Conservation (phyloP, 148 eudicot species). For the Selenicereus undatus region DNA sequence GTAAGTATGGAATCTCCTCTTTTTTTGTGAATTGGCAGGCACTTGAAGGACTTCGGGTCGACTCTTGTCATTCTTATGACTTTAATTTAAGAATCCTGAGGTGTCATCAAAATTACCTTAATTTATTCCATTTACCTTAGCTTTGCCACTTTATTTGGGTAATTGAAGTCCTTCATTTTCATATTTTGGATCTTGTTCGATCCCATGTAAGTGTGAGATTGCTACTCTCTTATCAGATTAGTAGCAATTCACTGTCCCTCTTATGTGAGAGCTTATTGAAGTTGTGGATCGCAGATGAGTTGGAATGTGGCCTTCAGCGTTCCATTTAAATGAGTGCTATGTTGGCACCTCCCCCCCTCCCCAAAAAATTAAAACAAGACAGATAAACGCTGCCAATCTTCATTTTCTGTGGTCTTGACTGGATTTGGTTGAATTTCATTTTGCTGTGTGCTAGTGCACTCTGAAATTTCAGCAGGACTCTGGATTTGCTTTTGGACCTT, state of each 20-base stretch:
- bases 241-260: neutral
- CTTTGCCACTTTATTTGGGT: neutral
- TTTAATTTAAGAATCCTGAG: neutral
- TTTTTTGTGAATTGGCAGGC: constrained; percentile 5
- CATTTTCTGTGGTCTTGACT: neutral
- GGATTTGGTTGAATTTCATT: neutral
- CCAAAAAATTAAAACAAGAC: too few relatives aligned
- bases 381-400: neutral
- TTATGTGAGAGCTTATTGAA: neutral
- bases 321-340: neutral
- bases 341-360: too few relatives aligned
- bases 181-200: neutral
- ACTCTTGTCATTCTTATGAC: neutral
- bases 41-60: neutral
- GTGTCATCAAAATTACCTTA: neutral
- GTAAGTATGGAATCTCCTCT: constrained; percentile 40
- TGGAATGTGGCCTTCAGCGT: neutral
- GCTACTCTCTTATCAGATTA: neutral
- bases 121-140: neutral
- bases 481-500: neutral
- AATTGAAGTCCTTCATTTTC: neutral
- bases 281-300: neutral
- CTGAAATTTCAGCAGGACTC: neutral
- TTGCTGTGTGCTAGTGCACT: neutral
- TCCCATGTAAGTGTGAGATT: too few relatives aligned